Evolutionary conservation across 805 yeast genomes (phyloP), one percentile per base, ranked within the genome.

Genomic region (Wickerhamiella galacta): DNA sequence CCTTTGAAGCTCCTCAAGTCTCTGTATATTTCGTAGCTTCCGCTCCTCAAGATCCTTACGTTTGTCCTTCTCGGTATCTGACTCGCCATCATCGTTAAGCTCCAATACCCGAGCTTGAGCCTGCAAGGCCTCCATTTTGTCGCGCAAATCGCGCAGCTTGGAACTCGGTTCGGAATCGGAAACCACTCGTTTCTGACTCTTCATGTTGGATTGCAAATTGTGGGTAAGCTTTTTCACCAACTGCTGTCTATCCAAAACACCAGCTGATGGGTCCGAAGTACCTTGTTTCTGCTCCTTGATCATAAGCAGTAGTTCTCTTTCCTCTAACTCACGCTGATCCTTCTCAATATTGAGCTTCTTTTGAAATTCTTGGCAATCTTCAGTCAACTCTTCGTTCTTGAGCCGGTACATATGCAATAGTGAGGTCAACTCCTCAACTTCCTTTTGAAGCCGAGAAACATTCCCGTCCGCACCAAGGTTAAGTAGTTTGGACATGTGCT

Each of bases 41-140:
- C 25, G 25, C 21, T 36, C 32, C n/a, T 20, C n/a, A 4, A 38
- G 29, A 4, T 30, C 28, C 19, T 30, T 31, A 4, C 29, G 34
- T 12, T 34, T 37, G n/a, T 8, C 12, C 8, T 9, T 19, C 6
- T 31, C 7, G 20, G 26, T 5, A n/a, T 21, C 18, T 4, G 77
- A 78, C 51, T 79, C 66, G 25, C 78, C 73, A 40, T 72, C 82
- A 50, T 72, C 79, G 15, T 79, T 76, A 68, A 72, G 75, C 51
- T 87, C 95, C 37, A 87, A 62, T 46, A 77, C 79, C 39, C 92
- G 60, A 0, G 95, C 95, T 58, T 80, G 79, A 30, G 69, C 67
- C 49, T 80, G 93, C 33, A 85, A 63, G 40, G 70, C 75, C 38
- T 79, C 92, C 93, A 82, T 82, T 49, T 75, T 68, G 45, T 75